Conservation (phyloP, 1,284 basidiomycete species). For the Leccinum pallidistipes region DNA sequence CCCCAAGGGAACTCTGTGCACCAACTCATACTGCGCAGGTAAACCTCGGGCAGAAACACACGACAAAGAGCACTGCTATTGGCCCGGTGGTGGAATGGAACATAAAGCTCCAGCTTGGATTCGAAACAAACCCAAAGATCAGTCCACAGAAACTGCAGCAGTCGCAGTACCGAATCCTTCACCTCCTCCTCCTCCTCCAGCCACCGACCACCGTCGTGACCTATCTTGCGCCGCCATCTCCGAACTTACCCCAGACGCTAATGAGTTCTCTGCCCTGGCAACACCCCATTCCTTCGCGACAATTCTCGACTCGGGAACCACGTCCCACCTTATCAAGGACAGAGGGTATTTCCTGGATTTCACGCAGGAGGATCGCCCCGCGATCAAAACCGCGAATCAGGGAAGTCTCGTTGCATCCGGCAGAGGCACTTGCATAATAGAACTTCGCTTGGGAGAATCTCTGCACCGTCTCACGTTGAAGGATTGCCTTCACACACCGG, state of each 20-base stretch:
- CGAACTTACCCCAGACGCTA: background rate
- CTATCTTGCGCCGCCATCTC: background rate
- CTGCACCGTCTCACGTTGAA: background rate
- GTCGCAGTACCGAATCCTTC: background rate
- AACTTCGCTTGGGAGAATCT: background rate
- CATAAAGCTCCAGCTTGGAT: background rate
- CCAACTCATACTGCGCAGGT: too few relatives aligned
- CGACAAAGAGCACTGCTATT: background rate
- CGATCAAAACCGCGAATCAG: background rate
- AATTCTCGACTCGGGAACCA: background rate
- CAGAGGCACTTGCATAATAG: background rate
- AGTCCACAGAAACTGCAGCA: background rate
- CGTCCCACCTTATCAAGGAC: background rate
- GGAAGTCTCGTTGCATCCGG: background rate
- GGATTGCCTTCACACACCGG: background rate
- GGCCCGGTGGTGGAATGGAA: background rate
- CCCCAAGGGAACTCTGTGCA: background rate
- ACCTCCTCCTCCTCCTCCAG: too few relatives aligned
- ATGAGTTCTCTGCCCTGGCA: too few relatives aligned
- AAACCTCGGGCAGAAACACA: background rate
- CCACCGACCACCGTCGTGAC: fast-evolving
- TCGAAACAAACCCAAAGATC: background rate
- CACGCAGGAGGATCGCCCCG: background rate
- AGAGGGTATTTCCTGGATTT: background rate
- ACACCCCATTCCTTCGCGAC: background rate